Evolutionary conservation across 495 filamentous ascomycete genomes (phyloP).

Genomic region (Platismatia glauca): DNA sequence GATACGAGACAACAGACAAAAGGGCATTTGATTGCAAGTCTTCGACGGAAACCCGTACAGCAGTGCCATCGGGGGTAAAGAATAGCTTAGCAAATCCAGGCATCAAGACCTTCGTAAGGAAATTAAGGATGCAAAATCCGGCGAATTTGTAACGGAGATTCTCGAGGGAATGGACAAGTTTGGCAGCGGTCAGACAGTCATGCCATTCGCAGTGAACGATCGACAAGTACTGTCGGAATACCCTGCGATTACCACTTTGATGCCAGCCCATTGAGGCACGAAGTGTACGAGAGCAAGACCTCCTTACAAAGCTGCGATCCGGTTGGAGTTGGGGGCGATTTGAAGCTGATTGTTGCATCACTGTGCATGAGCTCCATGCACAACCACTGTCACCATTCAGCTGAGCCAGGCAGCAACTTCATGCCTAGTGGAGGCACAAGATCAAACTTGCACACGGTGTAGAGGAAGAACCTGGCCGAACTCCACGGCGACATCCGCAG

Average conservation of each 20-base stretch:
- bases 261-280: not conserved
- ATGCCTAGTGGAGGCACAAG: not conserved
- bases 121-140: not conserved
- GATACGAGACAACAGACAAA: not conserved
- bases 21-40: not conserved
- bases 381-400: not conserved
- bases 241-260: not conserved
- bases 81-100: not conserved
- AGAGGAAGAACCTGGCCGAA: too few species aligned
- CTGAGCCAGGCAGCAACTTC: not conserved
- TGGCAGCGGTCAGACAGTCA: not conserved
- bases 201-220: not conserved
- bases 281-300: not conserved
- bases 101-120: not conserved
- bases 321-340: not conserved
- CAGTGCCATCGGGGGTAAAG: not conserved
- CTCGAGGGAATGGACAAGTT: not conserved
- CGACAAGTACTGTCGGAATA: not conserved
- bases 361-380: not conserved
- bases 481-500: too few species aligned
- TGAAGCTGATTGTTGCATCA: not conserved
- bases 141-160: not conserved
- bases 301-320: too few species aligned
- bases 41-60: not conserved
- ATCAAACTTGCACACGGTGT: not conserved